Conservation (phyloP, 1,139 yeast species). For the Saccharomycopsis hybrid region DNA sequence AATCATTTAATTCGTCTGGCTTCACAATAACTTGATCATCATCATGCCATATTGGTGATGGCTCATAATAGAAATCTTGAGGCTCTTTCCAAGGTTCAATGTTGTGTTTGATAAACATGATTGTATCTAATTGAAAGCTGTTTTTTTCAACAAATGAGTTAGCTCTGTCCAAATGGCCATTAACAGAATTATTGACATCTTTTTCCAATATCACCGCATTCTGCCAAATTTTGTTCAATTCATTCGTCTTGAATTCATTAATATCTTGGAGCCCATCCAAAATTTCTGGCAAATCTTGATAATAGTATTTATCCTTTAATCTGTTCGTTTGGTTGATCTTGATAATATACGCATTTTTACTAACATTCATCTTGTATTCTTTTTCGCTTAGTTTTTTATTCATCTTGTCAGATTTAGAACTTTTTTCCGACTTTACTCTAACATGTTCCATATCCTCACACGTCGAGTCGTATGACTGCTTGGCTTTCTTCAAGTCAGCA, state of each 20-base stretch:
- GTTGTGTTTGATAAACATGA: slow-evolving; percentile 93
- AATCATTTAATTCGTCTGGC: slow-evolving; percentile 51
- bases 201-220: slow-evolving; percentile 62
- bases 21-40: slow-evolving; percentile 70
- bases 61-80: slow-evolving; percentile 72
- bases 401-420: slow-evolving; percentile 48
- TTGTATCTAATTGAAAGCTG: slow-evolving; percentile 67
- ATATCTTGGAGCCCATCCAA: slow-evolving; percentile 81
- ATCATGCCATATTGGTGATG: slow-evolving; percentile 95
- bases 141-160: slow-evolving; percentile 63
- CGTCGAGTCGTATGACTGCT: slow-evolving; percentile 67
- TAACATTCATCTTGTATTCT: slow-evolving; percentile 75
- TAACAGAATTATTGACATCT: slow-evolving; percentile 46
- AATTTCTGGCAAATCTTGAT: slow-evolving; percentile 89
- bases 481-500: slow-evolving; percentile 63
- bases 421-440: slow-evolving; percentile 62
- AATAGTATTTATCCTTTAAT: slow-evolving; percentile 84
- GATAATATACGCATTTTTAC: slow-evolving; percentile 77
- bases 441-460: slow-evolving; percentile 79
- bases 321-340: slow-evolving; percentile 82
- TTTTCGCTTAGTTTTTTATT: slow-evolving; percentile 54
- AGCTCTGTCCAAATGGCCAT: slow-evolving; percentile 46
- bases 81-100: slow-evolving; percentile 77
- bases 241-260: slow-evolving; percentile 70
- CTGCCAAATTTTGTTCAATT: slow-evolving; percentile 63